Conservation (phyloP, 345 rosid genomes). For the Citrus australasica region DNA sequence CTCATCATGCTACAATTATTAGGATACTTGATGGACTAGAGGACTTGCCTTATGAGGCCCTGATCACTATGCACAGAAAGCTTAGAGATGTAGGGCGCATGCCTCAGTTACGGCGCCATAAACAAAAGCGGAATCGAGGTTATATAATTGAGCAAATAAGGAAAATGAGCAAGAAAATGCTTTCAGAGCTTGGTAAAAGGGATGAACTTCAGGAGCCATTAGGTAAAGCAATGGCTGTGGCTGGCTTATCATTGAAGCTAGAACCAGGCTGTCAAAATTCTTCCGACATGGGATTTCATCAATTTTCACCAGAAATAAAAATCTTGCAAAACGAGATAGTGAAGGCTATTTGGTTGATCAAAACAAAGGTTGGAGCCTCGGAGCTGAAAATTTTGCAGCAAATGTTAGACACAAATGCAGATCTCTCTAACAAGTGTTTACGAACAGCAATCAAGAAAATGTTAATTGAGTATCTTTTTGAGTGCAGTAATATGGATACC, state of each 20-base stretch:
- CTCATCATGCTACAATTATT: conserved; percentile 37
- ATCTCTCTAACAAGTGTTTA: conserved; percentile 38
- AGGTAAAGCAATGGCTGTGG: conserved; percentile 71
- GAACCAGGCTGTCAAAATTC: conserved; percentile 32
- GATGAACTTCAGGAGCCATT: conserved; percentile 52
- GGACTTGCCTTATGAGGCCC: conserved; percentile 43
- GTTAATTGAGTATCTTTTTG: conserved; percentile 66
- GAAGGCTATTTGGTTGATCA: conserved; percentile 61
- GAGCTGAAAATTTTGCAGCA: conserved; percentile 55
- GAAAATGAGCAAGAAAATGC: conserved; percentile 46
- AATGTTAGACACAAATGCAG: conserved; percentile 50
- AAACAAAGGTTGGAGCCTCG: conserved; percentile 37
- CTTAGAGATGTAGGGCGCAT: conserved; percentile 43
- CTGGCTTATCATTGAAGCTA: conserved; percentile 51
- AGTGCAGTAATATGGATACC: conserved; percentile 58
- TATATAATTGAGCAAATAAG: conserved; percentile 41
- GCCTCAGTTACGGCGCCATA: conserved; percentile 33
- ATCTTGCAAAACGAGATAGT: conserved; percentile 63
- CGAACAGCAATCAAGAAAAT: conserved; percentile 52
- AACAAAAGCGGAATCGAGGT: conserved; percentile 32
- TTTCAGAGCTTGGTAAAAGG: conserved; percentile 43
- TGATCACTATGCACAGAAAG: conserved; percentile 70
- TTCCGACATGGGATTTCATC: conserved; percentile 31
- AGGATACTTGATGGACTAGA: conserved; percentile 50
- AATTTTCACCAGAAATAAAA: conserved; percentile 48